Evolutionary conservation across 257 asterid genomes (phyloP), one percentile per base, ranked within the genome.

Genomic region (Lycium ferocissimum): DNA sequence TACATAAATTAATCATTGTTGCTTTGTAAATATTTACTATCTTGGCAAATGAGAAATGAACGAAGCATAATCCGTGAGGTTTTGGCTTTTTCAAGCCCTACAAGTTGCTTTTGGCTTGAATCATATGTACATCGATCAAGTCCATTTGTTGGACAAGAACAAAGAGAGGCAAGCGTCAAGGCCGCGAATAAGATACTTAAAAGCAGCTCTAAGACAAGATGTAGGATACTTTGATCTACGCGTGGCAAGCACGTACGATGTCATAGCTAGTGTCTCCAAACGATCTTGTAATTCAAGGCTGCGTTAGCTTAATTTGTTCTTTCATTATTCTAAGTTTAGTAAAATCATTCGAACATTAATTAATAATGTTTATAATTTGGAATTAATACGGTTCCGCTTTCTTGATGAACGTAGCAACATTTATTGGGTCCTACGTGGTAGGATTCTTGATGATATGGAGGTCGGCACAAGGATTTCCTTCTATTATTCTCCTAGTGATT

Each of bases 221-320:
- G 95, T 96, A 2, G 97, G 97, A 80, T 96, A 94, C 87, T 96
- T 96, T 38, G 99, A 96, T 76, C 80, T 93, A 83, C 97, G 91
- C 81, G 95, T 92, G 9, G 91, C 98, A 12, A 92, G 96, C 94
- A 93, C 98, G 5, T 94, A 98, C 4, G 96, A 95, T 53, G 94
- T 96, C 13, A 95, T 93, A 61, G 89, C 89, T 33, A 94, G 97
- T 53, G 93, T 96, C 35, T 94, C 98, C 4, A 89, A 91, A 96
- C 83, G 92, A n/a, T n/a, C 90, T 94, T 8, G 91, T 91, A 1
- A 93, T 96, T 81, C 99, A 96, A 87, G 98, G 93, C 0, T 94
- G 84, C 81, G 93, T 96, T 26, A 26, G 33, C 33, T 26, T 26
- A 26, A 26, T 26, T 26, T 26, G 33, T 26, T 26, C 33, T 26